Conservation (phyloP, 495 filamentous ascomycete species). For the Neurospora sp. region DNA sequence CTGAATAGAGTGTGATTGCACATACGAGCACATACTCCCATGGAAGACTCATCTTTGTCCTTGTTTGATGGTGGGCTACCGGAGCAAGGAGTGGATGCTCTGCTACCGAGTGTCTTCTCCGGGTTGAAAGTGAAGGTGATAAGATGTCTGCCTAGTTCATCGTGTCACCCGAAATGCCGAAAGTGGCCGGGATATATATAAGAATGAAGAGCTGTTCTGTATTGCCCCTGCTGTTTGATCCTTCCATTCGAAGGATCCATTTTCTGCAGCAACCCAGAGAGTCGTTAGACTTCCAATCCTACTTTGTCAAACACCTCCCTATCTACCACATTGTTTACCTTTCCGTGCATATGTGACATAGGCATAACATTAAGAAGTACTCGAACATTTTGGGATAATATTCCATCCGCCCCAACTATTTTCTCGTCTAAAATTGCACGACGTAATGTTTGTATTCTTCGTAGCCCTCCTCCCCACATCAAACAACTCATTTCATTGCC, state of each 20-base stretch:
- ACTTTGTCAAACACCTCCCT: not conserved
- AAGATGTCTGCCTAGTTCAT: not conserved
- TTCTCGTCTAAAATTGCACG: not conserved
- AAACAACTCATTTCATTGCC: not conserved
- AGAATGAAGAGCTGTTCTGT: not conserved
- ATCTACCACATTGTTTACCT: not conserved
- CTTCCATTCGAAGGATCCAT: too few relatives aligned
- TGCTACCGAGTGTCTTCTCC: not conserved
- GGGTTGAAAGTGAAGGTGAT: not conserved
- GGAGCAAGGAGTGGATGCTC: not conserved
- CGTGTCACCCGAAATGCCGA: not conserved
- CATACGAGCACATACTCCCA: too few relatives aligned
- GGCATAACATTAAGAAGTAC: not conserved
- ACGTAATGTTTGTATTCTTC: not conserved
- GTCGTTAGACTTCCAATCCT: not conserved
- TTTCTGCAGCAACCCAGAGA: not conserved
- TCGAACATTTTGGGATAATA: not conserved
- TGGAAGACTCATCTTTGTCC: too few relatives aligned
- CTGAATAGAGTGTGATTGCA: not conserved
- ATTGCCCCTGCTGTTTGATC: too few relatives aligned
- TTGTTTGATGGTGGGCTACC: too few relatives aligned
- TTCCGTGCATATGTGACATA: not conserved
- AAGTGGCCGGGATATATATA: not conserved
- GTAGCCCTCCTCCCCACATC: not conserved
- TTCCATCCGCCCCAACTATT: not conserved